Percentiles rank a stretch among this genome's conserved stretches.
Evolutionary conservation across 352 stramenopile species (phyloP).

Genomic region (Phytophthora pluvialis): DNA sequence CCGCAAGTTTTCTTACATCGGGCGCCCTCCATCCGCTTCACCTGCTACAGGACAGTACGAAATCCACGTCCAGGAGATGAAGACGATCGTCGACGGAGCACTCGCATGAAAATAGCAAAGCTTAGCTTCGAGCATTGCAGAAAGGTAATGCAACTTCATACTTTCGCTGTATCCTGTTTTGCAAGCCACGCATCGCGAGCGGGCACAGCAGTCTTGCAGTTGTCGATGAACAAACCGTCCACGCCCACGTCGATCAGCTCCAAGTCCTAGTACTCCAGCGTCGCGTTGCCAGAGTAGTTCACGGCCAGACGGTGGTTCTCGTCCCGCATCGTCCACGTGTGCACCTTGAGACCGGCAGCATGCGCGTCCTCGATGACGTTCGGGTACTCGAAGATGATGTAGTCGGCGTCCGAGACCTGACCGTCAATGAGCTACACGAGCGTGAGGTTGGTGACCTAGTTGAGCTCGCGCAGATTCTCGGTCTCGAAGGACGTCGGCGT

Average conservation of each 20-base stretch:
- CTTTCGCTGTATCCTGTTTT: slow-evolving; percentile 22
- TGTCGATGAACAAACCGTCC: slow-evolving; percentile 69
- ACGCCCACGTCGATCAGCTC: slow-evolving; percentile 69
- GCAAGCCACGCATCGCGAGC: slow-evolving; percentile 50
- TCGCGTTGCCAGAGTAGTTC: slow-evolving; percentile 71
- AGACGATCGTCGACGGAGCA: slow-evolving; percentile 91
- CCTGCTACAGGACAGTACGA: slow-evolving; percentile 96
- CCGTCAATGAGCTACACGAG: slow-evolving; percentile 87
- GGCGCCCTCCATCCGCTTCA: slow-evolving; percentile 93
- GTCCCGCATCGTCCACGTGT: slow-evolving; percentile 70
- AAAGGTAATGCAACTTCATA: slow-evolving; percentile 9
- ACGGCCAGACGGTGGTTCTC: slow-evolving; percentile 63
- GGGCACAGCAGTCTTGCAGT: slow-evolving; percentile 59
- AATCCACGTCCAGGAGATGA: slow-evolving; percentile 94
- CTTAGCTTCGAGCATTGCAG: slow-evolving; percentile 3
- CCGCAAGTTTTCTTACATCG: slow-evolving; percentile 91
- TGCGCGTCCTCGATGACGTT: slow-evolving; percentile 65
- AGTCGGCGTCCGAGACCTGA: slow-evolving; percentile 64
- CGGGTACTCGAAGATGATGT: slow-evolving; percentile 47
- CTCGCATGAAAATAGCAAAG: slow-evolving; percentile 46
- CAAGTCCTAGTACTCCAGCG: slow-evolving; percentile 73
- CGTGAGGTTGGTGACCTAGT: slow-evolving; percentile 67
- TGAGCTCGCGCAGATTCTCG: slow-evolving; percentile 73
- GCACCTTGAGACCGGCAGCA: slow-evolving; percentile 60
- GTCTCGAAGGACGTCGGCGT: slow-evolving; percentile 77